Conservation (phyloP, 345 rosid genomes). For the Turritis glabra region DNA sequence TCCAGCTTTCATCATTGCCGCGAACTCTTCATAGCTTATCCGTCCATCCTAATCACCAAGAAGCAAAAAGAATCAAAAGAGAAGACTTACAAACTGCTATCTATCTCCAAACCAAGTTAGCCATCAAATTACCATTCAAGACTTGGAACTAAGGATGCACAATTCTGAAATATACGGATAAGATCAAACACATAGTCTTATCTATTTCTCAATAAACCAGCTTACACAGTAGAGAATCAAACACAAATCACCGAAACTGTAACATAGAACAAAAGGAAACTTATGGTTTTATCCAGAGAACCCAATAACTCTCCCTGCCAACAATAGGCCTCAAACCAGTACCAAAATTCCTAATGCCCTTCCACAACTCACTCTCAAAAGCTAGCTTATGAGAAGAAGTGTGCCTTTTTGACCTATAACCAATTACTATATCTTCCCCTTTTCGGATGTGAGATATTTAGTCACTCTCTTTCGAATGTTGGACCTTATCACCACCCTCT, state of each 20-base stretch:
- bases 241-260: background rate
- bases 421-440: background rate
- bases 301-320: too few relatives aligned
- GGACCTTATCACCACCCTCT: background rate
- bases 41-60: conserved; percentile 64
- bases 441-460: background rate
- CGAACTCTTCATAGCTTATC: conserved; percentile 86
- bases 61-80: conserved; percentile 7
- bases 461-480: background rate
- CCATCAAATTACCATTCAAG: background rate
- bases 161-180: background rate
- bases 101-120: background rate
- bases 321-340: background rate
- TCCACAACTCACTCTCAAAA: background rate
- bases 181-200: background rate
- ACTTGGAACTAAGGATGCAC: background rate
- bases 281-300: background rate
- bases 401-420: background rate
- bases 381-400: background rate
- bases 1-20: conserved; percentile 86
- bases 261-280: background rate
- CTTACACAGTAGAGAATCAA: conserved; percentile 1
- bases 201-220: background rate
- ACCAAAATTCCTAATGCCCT: too few relatives aligned
- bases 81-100: conserved; percentile 2